Percentiles rank a stretch among this genome's conserved stretches.
Evolutionary conservation across 1,284 basidiomycete species (phyloP).

Genomic region (Hemileia vastatrix): DNA sequence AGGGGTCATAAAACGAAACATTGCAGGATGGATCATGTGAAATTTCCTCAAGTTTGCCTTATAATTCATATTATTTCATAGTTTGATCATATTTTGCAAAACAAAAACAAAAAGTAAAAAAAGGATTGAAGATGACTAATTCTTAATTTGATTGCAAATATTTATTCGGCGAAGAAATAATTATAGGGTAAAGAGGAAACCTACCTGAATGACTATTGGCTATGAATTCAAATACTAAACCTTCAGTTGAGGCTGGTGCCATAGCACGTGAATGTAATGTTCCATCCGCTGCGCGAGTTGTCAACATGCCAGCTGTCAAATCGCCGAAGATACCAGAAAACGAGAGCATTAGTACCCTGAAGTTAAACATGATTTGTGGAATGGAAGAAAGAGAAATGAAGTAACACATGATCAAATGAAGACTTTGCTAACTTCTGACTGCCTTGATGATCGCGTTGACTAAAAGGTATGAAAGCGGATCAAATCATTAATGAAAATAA

Average conservation of each 20-base stretch:
- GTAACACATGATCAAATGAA: background rate
- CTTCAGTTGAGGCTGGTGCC: constrained; percentile 53
- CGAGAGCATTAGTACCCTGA: too few relatives aligned
- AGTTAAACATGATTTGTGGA: background rate
- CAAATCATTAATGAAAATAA: background rate
- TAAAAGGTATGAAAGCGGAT: background rate
- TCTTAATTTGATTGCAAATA: too few relatives aligned
- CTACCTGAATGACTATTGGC: constrained; percentile 68
- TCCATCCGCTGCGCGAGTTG: constrained; percentile 64
- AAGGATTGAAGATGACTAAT: too few relatives aligned
- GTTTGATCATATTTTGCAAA: too few relatives aligned
- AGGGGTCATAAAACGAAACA: constrained; percentile 63
- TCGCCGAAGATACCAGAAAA: too few relatives aligned
- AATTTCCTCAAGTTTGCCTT: constrained; percentile 19
- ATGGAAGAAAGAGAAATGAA: background rate
- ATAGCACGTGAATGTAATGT: constrained; percentile 72
- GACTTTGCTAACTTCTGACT: constrained; percentile 6
- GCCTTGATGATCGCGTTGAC: constrained; percentile 8
- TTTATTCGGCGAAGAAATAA: too few relatives aligned
- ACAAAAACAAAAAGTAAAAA: too few relatives aligned
- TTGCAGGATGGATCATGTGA: constrained; percentile 59
- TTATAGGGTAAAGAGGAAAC: constrained; percentile 43
- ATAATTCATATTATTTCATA: too few relatives aligned
- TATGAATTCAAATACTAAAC: constrained; percentile 56
- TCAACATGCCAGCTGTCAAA: constrained; percentile 58